Evolutionary conservation across 2,329 filamentous ascomycete species (phyloP).

Genomic region (Cladosporium sp.): DNA sequence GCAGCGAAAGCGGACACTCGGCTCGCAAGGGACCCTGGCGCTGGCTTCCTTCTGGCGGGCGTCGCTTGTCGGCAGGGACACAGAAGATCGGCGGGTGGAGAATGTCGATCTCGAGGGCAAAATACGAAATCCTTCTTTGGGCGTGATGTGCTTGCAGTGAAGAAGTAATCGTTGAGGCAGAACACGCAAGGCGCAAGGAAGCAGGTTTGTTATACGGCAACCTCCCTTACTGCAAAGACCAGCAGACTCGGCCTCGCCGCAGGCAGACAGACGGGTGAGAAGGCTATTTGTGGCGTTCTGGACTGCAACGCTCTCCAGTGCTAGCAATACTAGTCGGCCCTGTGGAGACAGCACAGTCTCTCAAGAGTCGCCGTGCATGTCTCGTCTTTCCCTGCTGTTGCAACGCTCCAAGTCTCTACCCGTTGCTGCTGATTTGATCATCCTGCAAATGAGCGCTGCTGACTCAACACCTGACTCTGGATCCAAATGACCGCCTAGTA

Average conservation of each 20-base stretch:
- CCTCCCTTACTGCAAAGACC: neutral
- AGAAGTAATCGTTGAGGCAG: neutral
- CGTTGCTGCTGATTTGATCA: neutral
- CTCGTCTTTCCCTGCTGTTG: neutral
- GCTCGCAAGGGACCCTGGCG: neutral
- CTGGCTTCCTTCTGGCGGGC: neutral
- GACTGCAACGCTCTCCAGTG: neutral
- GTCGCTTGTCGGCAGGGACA: slow-evolving; percentile 11
- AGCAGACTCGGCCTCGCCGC: neutral
- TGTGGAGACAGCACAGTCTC: neutral
- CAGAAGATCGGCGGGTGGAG: neutral
- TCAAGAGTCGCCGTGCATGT: neutral
- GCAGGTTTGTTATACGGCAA: neutral
- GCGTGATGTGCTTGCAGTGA: neutral
- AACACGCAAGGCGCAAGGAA: neutral
- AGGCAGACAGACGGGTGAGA: neutral
- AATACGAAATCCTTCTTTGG: neutral
- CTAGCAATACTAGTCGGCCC: neutral
- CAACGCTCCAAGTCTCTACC: neutral
- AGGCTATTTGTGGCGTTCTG: slow-evolving; percentile 4
- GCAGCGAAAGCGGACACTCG: neutral
- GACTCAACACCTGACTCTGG: neutral
- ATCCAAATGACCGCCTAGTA: neutral
- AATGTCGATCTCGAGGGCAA: slow-evolving; percentile 1
- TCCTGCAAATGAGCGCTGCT: neutral